Evolutionary conservation across 1,139 yeast species (phyloP).

Genomic region (Pichia inconspicua): DNA sequence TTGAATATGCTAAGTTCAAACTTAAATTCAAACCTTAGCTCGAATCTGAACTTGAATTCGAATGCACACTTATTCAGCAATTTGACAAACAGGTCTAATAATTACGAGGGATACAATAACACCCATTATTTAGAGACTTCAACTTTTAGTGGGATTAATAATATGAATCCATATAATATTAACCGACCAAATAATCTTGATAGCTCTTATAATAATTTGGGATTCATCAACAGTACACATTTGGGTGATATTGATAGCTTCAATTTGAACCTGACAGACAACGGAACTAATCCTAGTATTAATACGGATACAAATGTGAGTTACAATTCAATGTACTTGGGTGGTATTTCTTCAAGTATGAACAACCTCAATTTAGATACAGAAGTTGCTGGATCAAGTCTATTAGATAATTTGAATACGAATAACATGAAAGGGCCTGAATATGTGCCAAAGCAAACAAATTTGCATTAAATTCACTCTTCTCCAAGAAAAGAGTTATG

Average conservation of each 20-base stretch:
- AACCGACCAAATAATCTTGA: background rate
- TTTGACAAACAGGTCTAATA: background rate
- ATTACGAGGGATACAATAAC: background rate
- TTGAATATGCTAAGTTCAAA: background rate
- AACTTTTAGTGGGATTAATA: background rate
- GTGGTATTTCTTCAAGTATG: background rate
- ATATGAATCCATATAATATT: too few relatives aligned
- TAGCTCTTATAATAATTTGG: background rate
- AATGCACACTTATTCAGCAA: background rate
- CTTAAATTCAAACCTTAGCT: background rate
- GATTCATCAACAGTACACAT: background rate
- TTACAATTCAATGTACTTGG: background rate
- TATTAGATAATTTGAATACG: background rate
- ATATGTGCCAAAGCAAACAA: background rate
- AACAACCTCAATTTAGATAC: background rate
- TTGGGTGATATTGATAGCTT: too few relatives aligned
- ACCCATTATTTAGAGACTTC: background rate
- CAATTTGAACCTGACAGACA: background rate
- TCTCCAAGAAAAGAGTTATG: background rate
- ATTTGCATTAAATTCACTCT: background rate
- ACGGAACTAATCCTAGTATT: too few relatives aligned
- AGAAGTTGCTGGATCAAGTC: background rate
- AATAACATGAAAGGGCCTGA: background rate
- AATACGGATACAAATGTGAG: background rate
- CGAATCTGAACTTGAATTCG: background rate